Conservation (phyloP, 176 grass and related monocot species). For the Carex littledalei region DNA sequence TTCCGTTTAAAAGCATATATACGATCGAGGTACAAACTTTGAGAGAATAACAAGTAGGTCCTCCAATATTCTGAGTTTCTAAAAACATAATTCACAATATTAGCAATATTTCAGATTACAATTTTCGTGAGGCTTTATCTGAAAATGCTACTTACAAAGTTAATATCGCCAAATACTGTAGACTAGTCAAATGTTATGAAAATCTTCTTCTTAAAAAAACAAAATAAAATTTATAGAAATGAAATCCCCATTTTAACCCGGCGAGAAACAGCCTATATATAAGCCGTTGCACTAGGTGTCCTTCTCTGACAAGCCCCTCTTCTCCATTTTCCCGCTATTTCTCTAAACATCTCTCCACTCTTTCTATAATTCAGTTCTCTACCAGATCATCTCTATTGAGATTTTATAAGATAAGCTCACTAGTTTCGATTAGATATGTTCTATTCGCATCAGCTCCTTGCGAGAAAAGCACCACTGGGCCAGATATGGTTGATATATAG, state of each 20-base stretch:
- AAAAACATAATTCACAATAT: too few species aligned
- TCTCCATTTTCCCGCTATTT: neutral
- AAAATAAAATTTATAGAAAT: neutral
- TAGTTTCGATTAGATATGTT: conserved; percentile 49
- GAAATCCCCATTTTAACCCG: neutral
- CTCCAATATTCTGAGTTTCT: neutral
- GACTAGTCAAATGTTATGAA: too few species aligned
- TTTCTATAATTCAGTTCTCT: neutral
- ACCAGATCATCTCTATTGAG: neutral
- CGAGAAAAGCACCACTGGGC: conserved; percentile 76
- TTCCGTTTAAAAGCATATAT: neutral
- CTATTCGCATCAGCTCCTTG: conserved; percentile 90
- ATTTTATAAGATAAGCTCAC: neutral
- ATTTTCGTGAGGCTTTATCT: neutral
- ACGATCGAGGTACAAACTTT: neutral
- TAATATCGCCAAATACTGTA: neutral
- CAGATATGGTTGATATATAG: conserved; percentile 64
- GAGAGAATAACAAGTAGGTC: neutral
- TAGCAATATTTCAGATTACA: too few species aligned
- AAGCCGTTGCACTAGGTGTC: neutral
- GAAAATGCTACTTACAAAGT: neutral
- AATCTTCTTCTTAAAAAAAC: too few species aligned
- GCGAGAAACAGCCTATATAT: neutral
- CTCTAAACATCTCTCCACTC: neutral
- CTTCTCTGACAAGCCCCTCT: neutral